phyloP scores from a whole-genome alignment of 192 early-diverging fungal species.

The Entomortierella parvispora region DNA sequence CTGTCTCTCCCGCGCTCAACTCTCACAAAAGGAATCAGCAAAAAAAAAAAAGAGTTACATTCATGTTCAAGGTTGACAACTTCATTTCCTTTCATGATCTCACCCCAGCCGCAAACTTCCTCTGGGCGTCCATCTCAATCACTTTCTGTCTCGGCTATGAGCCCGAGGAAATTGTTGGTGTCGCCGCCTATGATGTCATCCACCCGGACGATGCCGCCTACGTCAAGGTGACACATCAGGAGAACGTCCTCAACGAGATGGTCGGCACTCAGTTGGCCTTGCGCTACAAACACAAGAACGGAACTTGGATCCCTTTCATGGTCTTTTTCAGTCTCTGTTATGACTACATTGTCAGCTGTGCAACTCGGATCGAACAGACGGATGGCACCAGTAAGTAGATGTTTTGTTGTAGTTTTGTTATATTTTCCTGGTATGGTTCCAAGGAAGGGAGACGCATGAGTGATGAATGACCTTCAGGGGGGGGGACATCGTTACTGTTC shows the following conservation, averaged over 20 bases:
- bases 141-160: constrained; percentile 55
- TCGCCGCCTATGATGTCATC: constrained; percentile 46
- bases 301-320: constrained; percentile 33
- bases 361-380: constrained; percentile 16
- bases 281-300: constrained; percentile 52
- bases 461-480: too few species aligned
- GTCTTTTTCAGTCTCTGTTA: constrained; percentile 42
- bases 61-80: constrained; percentile 48
- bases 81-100: constrained; percentile 61
- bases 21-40: background rate
- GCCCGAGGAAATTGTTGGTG: constrained; percentile 55
- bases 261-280: constrained; percentile 44
- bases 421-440: background rate
- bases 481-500: too few species aligned
- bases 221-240: constrained; percentile 42
- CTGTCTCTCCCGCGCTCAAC: background rate
- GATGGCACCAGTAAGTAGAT: constrained; percentile 23
- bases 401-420: constrained; percentile 1
- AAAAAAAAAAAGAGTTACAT: background rate
- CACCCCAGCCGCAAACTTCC: constrained; percentile 33
- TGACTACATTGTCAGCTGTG: constrained; percentile 41
- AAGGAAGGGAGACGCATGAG: background rate
- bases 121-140: constrained; percentile 56
- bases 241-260: constrained; percentile 54
- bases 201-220: constrained; percentile 52